These are phyloP conservation scores for Morella rubra DNA, from an alignment of 306 rosid species.

Conservation along the genomic window DNA sequence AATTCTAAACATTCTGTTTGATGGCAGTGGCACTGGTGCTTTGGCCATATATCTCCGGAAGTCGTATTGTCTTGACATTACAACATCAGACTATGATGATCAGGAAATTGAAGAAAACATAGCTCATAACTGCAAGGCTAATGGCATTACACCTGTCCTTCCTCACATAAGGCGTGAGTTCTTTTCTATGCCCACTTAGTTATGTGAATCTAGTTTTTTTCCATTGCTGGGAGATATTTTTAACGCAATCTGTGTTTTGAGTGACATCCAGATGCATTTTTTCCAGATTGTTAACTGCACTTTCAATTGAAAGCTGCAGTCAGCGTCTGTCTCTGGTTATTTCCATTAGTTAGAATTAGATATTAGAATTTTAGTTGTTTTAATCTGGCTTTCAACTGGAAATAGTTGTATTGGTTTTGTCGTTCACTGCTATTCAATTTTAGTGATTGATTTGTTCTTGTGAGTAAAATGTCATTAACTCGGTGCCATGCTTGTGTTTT, in stretches of 20 bases:
- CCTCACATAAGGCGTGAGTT: conserved; percentile 86
- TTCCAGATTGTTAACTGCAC: not conserved
- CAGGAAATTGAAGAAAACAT: conserved; percentile 87
- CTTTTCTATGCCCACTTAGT: conserved; percentile 20
- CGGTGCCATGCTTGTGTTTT: conserved; percentile 24
- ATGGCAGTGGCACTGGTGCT: conserved; percentile 92
- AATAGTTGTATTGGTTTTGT: not conserved
- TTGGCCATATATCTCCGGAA: conserved; percentile 79
- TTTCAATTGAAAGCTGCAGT: no score
- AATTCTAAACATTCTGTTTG: conserved; percentile 28
- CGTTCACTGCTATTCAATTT: conserved; percentile 11
- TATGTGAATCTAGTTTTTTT: conserved; percentile 8
- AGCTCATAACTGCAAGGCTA: conserved; percentile 77
- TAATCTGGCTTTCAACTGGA: not conserved
- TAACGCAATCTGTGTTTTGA: conserved; percentile 5
- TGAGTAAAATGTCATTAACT: conserved; percentile 5
- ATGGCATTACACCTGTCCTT: conserved; percentile 64
- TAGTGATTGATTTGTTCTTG: not conserved
- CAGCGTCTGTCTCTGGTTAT: no score
- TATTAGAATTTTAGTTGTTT: not conserved
- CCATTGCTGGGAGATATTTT: conserved; percentile 7
- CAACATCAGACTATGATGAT: conserved; percentile 87
- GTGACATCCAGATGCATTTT: not conserved
- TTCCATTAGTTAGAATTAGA: not conserved
- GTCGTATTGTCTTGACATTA: conserved; percentile 68